Evolutionary conservation across 2,329 filamentous ascomycete genomes (phyloP).

Genomic region (Botryotinia globosa): DNA sequence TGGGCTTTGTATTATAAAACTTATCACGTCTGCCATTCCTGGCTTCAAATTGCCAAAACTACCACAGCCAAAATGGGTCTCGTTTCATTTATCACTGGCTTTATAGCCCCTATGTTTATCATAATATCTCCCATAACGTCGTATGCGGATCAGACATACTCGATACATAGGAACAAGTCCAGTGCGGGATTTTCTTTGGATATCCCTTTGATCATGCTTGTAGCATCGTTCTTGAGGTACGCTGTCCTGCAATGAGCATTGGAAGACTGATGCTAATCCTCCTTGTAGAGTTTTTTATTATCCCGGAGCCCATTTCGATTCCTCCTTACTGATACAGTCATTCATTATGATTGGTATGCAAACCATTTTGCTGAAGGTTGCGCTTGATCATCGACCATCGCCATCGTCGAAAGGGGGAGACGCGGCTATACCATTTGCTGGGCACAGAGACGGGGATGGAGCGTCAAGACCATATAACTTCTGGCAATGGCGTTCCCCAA

Average conservation of each 20-base stretch:
- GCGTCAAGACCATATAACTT: slow-evolving; percentile 67
- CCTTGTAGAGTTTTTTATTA: slow-evolving; percentile 63
- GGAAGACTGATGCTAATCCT: background rate
- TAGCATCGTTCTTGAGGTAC: slow-evolving; percentile 64
- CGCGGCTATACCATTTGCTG: slow-evolving; percentile 60
- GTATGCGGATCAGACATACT: slow-evolving; percentile 63
- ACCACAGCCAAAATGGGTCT: slow-evolving; percentile 34
- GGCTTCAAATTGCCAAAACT: background rate
- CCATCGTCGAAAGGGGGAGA: slow-evolving; percentile 60
- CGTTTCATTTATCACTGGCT: slow-evolving; percentile 47
- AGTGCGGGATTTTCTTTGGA: slow-evolving; percentile 69
- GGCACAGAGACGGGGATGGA: slow-evolving; percentile 37
- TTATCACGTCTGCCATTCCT: slow-evolving; percentile 8
- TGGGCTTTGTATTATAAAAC: slow-evolving; percentile 15
- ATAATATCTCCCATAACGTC: slow-evolving; percentile 62
- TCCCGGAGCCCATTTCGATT: slow-evolving; percentile 63
- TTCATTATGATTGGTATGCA: slow-evolving; percentile 65
- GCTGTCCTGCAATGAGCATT: slow-evolving; percentile 21
- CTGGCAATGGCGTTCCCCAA: slow-evolving; percentile 76
- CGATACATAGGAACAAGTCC: slow-evolving; percentile 62
- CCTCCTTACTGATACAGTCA: slow-evolving; percentile 61
- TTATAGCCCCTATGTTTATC: slow-evolving; percentile 61
- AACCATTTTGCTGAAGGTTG: slow-evolving; percentile 62
- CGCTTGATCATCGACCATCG: slow-evolving; percentile 63
- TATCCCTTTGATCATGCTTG: slow-evolving; percentile 70